These are phyloP conservation scores for Perilla frutescens DNA, from an alignment of 257 asterid species.

Conservation along the genomic window DNA sequence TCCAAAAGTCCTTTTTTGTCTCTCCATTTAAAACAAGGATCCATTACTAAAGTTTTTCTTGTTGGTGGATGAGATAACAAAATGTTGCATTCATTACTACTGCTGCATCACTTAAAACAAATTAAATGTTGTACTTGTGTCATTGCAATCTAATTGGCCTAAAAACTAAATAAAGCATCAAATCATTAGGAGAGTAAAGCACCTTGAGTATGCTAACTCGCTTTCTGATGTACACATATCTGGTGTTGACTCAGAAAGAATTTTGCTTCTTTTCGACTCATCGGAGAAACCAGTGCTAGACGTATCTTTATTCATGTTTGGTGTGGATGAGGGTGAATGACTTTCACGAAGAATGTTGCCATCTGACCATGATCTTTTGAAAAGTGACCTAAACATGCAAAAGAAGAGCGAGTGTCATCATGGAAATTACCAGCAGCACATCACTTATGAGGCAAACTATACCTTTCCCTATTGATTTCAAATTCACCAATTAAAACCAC, in stretches of 20 bases:
- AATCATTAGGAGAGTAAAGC: constrained; percentile 34
- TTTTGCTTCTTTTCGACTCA: constrained; percentile 52
- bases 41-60: background rate
- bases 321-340: constrained; percentile 52
- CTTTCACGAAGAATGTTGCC: constrained; percentile 79
- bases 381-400: constrained; percentile 55
- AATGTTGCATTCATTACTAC: background rate
- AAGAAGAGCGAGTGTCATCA: constrained; percentile 31
- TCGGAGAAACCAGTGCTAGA: constrained; percentile 53
- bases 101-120: constrained; percentile 13
- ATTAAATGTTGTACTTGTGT: background rate
- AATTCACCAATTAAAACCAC: constrained; percentile 14
- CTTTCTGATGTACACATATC: constrained; percentile 63
- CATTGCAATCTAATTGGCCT: constrained; percentile 11
- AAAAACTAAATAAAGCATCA: constrained; percentile 22
- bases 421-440: constrained; percentile 33
- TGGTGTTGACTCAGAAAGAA: constrained; percentile 74
- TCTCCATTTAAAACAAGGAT: background rate
- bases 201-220: constrained; percentile 74
- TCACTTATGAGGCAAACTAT: constrained; percentile 10
- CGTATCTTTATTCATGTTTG: constrained; percentile 49
- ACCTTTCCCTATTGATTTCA: constrained; percentile 20
- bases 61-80: no score
- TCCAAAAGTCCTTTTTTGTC: background rate
- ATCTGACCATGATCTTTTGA: constrained; percentile 88